Evolutionary conservation across 2,329 filamentous ascomycete species (phyloP).

Genomic region (Cryoendolithus antarcticus): DNA sequence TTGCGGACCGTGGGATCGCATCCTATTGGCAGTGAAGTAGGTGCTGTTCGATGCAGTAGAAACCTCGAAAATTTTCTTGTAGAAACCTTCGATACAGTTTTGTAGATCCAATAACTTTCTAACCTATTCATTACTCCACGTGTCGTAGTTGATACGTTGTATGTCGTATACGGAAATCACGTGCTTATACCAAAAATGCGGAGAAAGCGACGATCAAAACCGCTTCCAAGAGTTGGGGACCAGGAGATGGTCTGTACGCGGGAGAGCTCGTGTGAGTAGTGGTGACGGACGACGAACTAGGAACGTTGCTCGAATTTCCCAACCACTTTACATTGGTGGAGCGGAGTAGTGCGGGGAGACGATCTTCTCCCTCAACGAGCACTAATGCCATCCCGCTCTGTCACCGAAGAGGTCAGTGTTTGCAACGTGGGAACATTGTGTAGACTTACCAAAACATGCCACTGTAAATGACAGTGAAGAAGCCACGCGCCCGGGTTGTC

Average conservation of each 20-base stretch:
- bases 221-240: conserved; percentile 1
- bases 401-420: conserved; percentile 1
- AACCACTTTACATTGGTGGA: background rate
- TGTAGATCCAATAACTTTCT: no score
- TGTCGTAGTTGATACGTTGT: no score
- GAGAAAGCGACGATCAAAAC: background rate
- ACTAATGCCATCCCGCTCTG: conserved; percentile 1
- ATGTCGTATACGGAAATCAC: no score
- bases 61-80: no score
- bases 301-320: background rate
- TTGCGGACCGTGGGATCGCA: no score
- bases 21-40: no score
- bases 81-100: no score
- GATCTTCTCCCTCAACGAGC: conserved; percentile 1
- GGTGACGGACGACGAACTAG: background rate
- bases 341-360: background rate
- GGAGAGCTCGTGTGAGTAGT: background rate
- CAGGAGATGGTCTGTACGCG: background rate
- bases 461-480: conserved; percentile 1
- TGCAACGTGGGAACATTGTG: background rate
- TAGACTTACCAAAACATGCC: conserved; percentile 1
- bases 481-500: conserved; percentile 1
- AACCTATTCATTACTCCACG: no score
- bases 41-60: no score
- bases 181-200: background rate